These are phyloP conservation scores for Thraustochytrium sp. DNA, from an alignment of 352 stramenopile species.

Conservation along the genomic window DNA sequence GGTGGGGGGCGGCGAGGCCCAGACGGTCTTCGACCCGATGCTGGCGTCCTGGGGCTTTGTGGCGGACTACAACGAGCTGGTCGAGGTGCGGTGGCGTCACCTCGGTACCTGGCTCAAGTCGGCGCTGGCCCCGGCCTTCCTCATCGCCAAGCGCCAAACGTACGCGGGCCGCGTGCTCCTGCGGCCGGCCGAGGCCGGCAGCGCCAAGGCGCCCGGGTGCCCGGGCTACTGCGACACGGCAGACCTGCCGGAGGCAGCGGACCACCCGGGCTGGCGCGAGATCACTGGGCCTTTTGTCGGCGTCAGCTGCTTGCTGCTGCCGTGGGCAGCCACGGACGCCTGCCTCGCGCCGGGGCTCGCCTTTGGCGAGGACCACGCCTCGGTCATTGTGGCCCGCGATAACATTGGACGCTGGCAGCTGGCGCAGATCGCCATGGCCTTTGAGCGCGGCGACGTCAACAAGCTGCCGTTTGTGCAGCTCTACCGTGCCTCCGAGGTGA, in stretches of 20 bases:
- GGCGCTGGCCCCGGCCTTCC: neutral
- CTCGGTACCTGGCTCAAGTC: conserved; percentile 15
- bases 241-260: neutral
- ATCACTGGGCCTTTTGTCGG: neutral
- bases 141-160: neutral
- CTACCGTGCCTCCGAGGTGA: neutral
- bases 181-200: neutral
- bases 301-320: neutral
- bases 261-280: neutral
- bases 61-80: neutral
- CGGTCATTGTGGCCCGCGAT: neutral
- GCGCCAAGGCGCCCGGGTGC: neutral
- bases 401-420: conserved; percentile 7
- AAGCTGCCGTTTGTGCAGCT: neutral
- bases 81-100: neutral
- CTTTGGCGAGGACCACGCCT: neutral
- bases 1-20: neutral
- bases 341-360: neutral
- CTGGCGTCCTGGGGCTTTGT: conserved; percentile 1
- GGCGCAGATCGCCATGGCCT: neutral
- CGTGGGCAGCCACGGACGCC: neutral
- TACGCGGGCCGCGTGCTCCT: neutral
- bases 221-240: neutral
- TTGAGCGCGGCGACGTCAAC: neutral
- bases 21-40: neutral